Conservation (phyloP, 495 filamentous ascomycete genomes). For the Darksidea phi region DNA sequence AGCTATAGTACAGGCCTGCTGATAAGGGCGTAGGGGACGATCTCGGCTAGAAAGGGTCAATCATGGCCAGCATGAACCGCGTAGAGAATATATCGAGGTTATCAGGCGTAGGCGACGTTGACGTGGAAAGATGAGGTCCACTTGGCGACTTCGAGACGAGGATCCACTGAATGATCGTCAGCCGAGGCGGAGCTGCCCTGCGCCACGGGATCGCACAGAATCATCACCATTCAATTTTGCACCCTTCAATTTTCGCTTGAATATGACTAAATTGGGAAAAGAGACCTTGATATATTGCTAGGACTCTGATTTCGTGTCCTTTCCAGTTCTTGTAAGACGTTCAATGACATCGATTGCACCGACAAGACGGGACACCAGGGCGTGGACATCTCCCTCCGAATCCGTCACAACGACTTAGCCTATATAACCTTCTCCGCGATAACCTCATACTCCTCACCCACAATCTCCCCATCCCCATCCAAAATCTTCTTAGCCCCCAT, state of each 20-base stretch:
- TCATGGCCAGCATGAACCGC: constrained; percentile 34
- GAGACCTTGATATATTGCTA: no score
- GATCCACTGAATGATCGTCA: neutral
- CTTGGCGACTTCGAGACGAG: neutral
- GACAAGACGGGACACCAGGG: no score
- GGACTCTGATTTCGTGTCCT: no score
- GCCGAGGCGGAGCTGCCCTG: neutral
- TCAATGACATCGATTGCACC: no score
- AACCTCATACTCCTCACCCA: constrained; percentile 42
- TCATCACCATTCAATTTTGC: no score
- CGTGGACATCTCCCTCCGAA: no score
- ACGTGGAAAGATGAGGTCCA: neutral
- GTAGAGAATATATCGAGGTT: neutral
- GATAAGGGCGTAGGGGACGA: neutral
- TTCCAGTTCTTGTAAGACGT: no score
- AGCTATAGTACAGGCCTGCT: constrained; percentile 8
- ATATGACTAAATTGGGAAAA: no score
- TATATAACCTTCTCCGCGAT: constrained; percentile 22
- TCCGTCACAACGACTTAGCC: no score
- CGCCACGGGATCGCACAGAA: no score
- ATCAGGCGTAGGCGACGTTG: neutral
- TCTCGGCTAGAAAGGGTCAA: neutral
- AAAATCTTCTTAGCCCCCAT: constrained; percentile 47
- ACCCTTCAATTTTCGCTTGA: no score
- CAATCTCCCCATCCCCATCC: constrained; percentile 36